These are phyloP conservation scores for Penicillium glabrum DNA, from an alignment of 2,329 filamentous ascomycete species.

Conservation along the genomic window DNA sequence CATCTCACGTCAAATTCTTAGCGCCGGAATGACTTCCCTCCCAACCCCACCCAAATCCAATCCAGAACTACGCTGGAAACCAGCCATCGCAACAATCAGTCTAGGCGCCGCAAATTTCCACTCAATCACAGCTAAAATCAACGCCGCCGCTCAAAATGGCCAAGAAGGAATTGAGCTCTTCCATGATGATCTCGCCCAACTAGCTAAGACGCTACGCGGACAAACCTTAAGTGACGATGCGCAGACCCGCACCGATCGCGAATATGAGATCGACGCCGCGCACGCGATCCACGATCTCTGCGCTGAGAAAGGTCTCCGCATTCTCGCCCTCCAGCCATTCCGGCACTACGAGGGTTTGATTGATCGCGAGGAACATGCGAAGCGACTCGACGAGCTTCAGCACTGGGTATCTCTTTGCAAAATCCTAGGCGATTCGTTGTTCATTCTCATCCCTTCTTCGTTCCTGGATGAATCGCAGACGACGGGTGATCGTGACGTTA, in stretches of 20 bases:
- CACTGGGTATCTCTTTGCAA: conserved; percentile 18
- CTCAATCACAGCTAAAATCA: conserved; percentile 27
- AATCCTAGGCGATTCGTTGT: conserved; percentile 20
- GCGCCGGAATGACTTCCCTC: conserved; percentile 13
- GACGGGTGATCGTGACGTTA: conserved; percentile 16
- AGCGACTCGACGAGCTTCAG: conserved; percentile 19
- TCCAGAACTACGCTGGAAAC: conserved; percentile 14
- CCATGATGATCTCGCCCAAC: conserved; percentile 67
- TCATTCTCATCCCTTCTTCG: conserved; percentile 25
- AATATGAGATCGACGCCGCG: conserved; percentile 59
- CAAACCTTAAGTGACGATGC: conserved; percentile 21
- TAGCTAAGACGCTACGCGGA: conserved; percentile 50
- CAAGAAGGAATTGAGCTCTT: conserved; percentile 67
- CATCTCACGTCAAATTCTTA: neutral
- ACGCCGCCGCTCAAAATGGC: conserved; percentile 32
- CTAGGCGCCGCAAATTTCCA: conserved; percentile 19
- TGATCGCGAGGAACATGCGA: conserved; percentile 12
- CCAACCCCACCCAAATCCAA: conserved; percentile 15
- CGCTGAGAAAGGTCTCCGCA: conserved; percentile 52
- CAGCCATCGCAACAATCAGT: conserved; percentile 24
- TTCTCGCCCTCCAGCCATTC: conserved; percentile 71
- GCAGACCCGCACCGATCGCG: conserved; percentile 41
- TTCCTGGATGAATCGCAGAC: conserved; percentile 20
- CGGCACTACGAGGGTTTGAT: conserved; percentile 65
- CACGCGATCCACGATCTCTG: conserved; percentile 54